Evolutionary conservation across 139 green algal genomes (phyloP).

Genomic region (Diplosphaera chodatii): DNA sequence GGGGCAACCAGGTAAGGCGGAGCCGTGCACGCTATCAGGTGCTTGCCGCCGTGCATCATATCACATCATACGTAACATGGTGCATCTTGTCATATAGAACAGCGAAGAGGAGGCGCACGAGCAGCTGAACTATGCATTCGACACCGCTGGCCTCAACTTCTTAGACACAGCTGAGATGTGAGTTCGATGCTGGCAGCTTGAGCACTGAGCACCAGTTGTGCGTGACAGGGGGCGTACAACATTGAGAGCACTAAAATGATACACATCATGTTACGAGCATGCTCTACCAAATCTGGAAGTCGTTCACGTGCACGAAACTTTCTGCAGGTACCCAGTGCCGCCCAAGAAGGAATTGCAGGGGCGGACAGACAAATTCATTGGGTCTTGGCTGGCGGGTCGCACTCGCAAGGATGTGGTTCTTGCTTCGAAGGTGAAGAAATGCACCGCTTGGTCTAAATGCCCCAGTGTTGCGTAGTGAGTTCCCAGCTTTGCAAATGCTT

Average conservation of each 20-base stretch:
- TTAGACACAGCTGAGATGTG: constrained; percentile 69
- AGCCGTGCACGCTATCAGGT: too few relatives aligned
- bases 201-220: too few relatives aligned
- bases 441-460: not conserved
- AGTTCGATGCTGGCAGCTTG: too few relatives aligned
- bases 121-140: constrained; percentile 49
- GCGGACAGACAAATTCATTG: constrained; percentile 76
- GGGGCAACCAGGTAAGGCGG: constrained; percentile 38
- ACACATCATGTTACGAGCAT: too few relatives aligned
- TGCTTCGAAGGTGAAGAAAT: constrained; percentile 73
- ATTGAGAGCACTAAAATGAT: too few relatives aligned
- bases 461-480: too few relatives aligned
- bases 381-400: constrained; percentile 65
- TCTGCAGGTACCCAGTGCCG: constrained; percentile 58
- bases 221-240: too few relatives aligned
- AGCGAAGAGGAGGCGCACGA: constrained; percentile 47
- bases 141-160: constrained; percentile 77
- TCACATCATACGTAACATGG: too few relatives aligned
- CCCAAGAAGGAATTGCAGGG: constrained; percentile 46
- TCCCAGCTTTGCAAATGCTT: not conserved
- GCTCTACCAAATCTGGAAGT: too few relatives aligned
- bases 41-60: too few relatives aligned
- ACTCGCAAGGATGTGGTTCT: constrained; percentile 71
- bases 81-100: constrained; percentile 31
- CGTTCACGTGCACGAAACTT: too few relatives aligned